These are phyloP conservation scores for Pestalotiopsis sp. DNA, from an alignment of 2,329 filamentous ascomycete genomes.

Conservation along the genomic window DNA sequence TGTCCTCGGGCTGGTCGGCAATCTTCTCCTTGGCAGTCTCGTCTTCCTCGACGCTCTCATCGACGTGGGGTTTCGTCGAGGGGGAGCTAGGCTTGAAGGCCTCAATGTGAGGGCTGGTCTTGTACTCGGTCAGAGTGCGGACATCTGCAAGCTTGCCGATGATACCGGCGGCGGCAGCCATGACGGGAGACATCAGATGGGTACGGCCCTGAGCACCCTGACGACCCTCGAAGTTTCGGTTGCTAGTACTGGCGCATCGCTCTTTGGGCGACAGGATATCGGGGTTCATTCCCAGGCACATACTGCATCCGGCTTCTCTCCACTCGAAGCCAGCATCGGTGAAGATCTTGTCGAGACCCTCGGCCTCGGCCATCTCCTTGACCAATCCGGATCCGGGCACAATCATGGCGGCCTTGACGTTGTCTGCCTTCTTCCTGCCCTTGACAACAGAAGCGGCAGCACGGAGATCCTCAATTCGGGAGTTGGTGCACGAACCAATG, in stretches of 20 bases:
- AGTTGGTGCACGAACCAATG: slow-evolving; percentile 97
- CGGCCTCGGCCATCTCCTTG: slow-evolving; percentile 86
- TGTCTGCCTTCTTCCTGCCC: slow-evolving; percentile 83
- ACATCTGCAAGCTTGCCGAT: slow-evolving; percentile 92
- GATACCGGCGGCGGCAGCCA: slow-evolving; percentile 90
- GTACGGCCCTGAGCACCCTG: slow-evolving; percentile 91
- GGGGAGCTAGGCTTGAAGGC: slow-evolving; percentile 44
- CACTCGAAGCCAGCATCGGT: slow-evolving; percentile 92
- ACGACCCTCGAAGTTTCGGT: slow-evolving; percentile 96
- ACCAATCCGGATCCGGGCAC: slow-evolving; percentile 95
- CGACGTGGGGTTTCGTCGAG: slow-evolving; percentile 48
- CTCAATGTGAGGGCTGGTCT: slow-evolving; percentile 61
- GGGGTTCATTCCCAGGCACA: slow-evolving; percentile 99
- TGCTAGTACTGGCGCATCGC: slow-evolving; percentile 92
- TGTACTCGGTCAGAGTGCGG: slow-evolving; percentile 71
- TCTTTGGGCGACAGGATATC: slow-evolving; percentile 93
- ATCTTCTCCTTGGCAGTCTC: slow-evolving; percentile 56
- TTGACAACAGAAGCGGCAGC: slow-evolving; percentile 84
- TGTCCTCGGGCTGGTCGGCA: slow-evolving; percentile 64
- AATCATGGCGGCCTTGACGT: slow-evolving; percentile 93
- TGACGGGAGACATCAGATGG: slow-evolving; percentile 95
- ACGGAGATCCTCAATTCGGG: slow-evolving; percentile 92
- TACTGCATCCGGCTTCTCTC: slow-evolving; percentile 97
- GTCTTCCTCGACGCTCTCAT: slow-evolving; percentile 54
- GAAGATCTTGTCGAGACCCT: slow-evolving; percentile 94